phyloP scores from a whole-genome alignment of 768 basidiomycete genomes.

The Xanthoconium stramineum region DNA sequence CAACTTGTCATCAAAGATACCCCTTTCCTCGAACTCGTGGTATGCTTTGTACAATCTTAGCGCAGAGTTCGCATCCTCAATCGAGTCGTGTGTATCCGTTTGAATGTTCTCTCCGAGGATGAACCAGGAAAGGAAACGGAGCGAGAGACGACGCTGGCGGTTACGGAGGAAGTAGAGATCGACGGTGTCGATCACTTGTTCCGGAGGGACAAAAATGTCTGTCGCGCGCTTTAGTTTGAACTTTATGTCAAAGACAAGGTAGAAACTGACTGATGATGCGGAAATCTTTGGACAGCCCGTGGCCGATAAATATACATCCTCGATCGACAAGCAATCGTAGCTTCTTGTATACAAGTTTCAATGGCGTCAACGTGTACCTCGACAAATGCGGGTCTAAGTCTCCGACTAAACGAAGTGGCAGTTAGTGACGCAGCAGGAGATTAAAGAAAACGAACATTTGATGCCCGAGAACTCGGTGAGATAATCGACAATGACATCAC shows the following conservation, averaged over 20 bases:
- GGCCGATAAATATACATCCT: conserved; percentile 96
- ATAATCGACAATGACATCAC: conserved; percentile 93
- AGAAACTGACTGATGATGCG: conserved; percentile 86
- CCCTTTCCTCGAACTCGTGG: conserved; percentile 68
- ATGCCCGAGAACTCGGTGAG: conserved; percentile 97
- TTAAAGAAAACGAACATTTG: conserved; percentile 56
- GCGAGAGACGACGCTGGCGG: conserved; percentile 83
- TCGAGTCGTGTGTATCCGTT: conserved; percentile 94
- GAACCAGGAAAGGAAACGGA: conserved; percentile 93
- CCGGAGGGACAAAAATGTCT: conserved; percentile 96
- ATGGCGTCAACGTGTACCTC: conserved; percentile 84
- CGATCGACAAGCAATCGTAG: conserved; percentile 87
- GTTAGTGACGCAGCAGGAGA: neutral
- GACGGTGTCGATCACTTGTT: conserved; percentile 96
- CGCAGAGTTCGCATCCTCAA: conserved; percentile 91
- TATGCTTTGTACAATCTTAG: conserved; percentile 82
- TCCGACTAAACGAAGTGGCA: conserved; percentile 54
- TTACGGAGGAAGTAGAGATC: conserved; percentile 86
- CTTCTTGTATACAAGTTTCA: conserved; percentile 99
- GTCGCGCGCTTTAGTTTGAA: neutral
- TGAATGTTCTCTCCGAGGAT: conserved; percentile 91
- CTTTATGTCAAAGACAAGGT: neutral
- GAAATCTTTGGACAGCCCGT: conserved; percentile 96
- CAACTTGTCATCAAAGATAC: conserved; percentile 80
- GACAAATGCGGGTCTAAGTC: conserved; percentile 87